Base-by-base conservation (phyloP, 1,139 yeast genomes). In the Hyphopichia fennica region DNA sequence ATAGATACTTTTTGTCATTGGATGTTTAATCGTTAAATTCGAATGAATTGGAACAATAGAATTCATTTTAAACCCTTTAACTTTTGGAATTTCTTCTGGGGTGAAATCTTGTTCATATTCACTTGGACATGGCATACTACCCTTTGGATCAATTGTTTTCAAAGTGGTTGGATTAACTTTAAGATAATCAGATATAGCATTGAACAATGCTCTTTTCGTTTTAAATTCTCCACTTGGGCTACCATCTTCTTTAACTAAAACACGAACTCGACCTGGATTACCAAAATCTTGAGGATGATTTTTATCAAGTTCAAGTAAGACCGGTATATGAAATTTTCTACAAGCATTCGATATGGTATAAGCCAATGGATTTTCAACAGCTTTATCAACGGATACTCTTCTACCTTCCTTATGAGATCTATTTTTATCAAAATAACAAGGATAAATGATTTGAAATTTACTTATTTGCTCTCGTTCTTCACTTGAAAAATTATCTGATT, bases 251-350 rank as follows among this genome's bases (percentile, higher is more conserved):
- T 81, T 83, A 33, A 87, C 53, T 38, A 81, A 67, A 17, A 90
- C 87, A 52, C 96, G 78, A 31, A 93, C 93, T 54, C 98, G 77
- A 13, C 99, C 99, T 1, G 97, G 95, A 59, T 93, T 93, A 47
- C 98, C 96, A 77, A 87, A 93, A 66, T 93, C 99, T 61, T 90
- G 96, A 10, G 99, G 99, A 64, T 93, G 99, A 3, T 86, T 67
- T 65, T 90, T 93, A 48, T 86, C 89, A 48, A 93, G 82, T 63
- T 87, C 93, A 48, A 82, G 72, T 42, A 84, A 70, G 2, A 69
- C 72, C 2, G 86, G 86, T 42, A 82, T 59, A 51, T 78, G 57
- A 50, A 69, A 69, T 55, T 50, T 63, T 46, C 67, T 66, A 51
- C 77, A 78, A 28, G 79, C 87, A 63, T 88, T 95, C 28, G 87